phyloP scores from a whole-genome alignment of 2,329 filamentous ascomycete genomes.

The Meredithiella fracta region DNA sequence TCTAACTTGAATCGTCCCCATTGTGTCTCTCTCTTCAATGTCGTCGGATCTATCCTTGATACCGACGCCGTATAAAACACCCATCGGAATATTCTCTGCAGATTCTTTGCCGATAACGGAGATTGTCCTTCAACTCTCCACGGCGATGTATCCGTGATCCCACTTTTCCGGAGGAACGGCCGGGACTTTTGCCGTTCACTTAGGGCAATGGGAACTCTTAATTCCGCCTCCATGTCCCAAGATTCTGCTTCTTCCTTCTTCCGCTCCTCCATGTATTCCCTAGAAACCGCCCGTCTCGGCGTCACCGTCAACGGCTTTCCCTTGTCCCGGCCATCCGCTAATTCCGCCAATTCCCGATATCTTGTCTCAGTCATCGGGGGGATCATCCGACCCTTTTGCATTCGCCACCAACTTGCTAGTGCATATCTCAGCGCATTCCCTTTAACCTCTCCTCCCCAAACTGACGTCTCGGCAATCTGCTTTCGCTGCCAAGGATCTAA shows the following conservation, averaged over 20 bases:
- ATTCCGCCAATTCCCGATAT: slow-evolving; percentile 3
- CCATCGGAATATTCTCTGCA: slow-evolving; percentile 12
- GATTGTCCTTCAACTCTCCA: slow-evolving; percentile 7
- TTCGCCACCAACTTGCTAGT: slow-evolving; percentile 28
- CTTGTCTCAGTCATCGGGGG: slow-evolving; percentile 20
- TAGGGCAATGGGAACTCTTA: slow-evolving; percentile 2
- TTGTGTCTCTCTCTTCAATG: background rate
- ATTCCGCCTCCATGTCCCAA: slow-evolving; percentile 10
- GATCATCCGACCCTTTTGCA: slow-evolving; percentile 29
- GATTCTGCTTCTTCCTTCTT: background rate
- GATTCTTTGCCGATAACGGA: slow-evolving; percentile 10
- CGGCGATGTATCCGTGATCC: slow-evolving; percentile 7
- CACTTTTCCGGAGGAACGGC: slow-evolving; percentile 10
- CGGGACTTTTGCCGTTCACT: slow-evolving; percentile 10
- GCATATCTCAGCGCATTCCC: slow-evolving; percentile 5
- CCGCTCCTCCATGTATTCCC: background rate
- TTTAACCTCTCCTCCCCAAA: slow-evolving; percentile 30
- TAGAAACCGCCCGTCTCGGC: slow-evolving; percentile 2
- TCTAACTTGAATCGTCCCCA: slow-evolving; percentile 9
- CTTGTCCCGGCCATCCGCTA: slow-evolving; percentile 9
- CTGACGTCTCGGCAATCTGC: slow-evolving; percentile 27
- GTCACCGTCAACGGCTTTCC: slow-evolving; percentile 9
- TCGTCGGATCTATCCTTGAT: slow-evolving; percentile 6
- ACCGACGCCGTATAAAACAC: slow-evolving; percentile 11
- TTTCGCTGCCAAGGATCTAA: slow-evolving; percentile 20